phyloP scores from a whole-genome alignment of 768 basidiomycete genomes.

The Naganishia randhawae region DNA sequence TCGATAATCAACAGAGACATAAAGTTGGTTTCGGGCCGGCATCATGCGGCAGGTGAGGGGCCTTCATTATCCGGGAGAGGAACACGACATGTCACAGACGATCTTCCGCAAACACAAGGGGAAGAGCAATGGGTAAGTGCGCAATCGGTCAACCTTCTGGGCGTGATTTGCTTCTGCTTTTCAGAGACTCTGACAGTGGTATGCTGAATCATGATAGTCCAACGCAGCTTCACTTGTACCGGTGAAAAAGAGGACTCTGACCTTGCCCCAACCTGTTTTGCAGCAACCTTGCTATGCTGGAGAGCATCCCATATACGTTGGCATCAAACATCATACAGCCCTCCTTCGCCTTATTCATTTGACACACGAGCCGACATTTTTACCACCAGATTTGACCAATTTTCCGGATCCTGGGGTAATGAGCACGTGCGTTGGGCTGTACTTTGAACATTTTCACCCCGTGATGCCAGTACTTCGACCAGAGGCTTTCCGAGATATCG shows the following conservation, averaged over 20 bases:
- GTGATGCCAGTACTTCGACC: slow-evolving; percentile 41
- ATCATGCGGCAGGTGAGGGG: background rate
- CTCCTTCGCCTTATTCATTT: slow-evolving; percentile 35
- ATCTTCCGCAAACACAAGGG: background rate
- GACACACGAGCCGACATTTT: slow-evolving; percentile 40
- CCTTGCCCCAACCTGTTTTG: slow-evolving; percentile 4
- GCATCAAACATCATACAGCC: slow-evolving; percentile 1
- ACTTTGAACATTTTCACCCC: slow-evolving; percentile 44
- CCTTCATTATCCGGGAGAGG: background rate
- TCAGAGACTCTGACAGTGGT: slow-evolving; percentile 1
- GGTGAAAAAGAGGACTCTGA: background rate
- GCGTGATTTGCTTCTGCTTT: background rate
- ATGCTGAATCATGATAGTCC: slow-evolving; percentile 17
- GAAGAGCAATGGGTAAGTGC: slow-evolving; percentile 10
- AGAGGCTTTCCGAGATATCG: slow-evolving; percentile 31
- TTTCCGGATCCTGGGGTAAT: slow-evolving; percentile 42
- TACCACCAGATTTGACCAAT: slow-evolving; percentile 40
- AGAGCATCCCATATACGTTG: slow-evolving; percentile 1
- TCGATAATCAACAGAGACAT: slow-evolving; percentile 20
- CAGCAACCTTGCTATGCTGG: background rate
- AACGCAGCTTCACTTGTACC: background rate
- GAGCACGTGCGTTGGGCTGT: slow-evolving; percentile 43
- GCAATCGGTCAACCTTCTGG: slow-evolving; percentile 2
- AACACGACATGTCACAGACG: slow-evolving; percentile 10
- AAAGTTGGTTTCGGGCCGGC: background rate